These are phyloP conservation scores for Polyporus tsugae DNA, from an alignment of 1,284 basidiomycete genomes.

Conservation along the genomic window DNA sequence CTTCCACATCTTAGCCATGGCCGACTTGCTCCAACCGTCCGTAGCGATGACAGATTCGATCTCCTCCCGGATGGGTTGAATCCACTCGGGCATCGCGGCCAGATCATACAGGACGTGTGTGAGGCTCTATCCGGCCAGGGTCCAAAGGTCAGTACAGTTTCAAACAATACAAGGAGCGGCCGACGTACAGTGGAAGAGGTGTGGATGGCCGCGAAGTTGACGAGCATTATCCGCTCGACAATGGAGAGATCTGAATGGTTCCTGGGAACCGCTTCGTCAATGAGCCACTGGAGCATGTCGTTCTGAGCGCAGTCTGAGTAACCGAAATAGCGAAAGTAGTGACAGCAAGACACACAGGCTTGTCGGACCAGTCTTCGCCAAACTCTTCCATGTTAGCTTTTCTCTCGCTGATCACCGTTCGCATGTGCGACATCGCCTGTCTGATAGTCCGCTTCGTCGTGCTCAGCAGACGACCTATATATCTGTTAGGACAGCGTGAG, in stretches of 20 bases:
- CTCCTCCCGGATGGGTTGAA: slow-evolving; percentile 56
- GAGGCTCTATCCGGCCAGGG: slow-evolving; percentile 40
- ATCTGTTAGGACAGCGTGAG: background rate
- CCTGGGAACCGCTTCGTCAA: slow-evolving; percentile 36
- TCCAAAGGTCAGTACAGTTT: background rate
- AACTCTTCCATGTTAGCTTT: slow-evolving; percentile 10
- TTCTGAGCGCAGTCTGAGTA: slow-evolving; percentile 25
- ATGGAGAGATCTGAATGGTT: slow-evolving; percentile 29
- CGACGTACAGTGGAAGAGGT: slow-evolving; percentile 41
- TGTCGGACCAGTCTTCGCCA: slow-evolving; percentile 18
- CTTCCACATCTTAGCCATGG: slow-evolving; percentile 54
- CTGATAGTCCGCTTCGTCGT: background rate
- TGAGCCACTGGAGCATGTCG: slow-evolving; percentile 39
- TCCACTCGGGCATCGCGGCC: slow-evolving; percentile 48
- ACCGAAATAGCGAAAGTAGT: background rate
- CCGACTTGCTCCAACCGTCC: slow-evolving; percentile 53
- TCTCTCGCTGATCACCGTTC: slow-evolving; percentile 5
- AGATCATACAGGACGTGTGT: slow-evolving; percentile 50
- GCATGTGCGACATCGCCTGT: background rate
- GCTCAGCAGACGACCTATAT: background rate
- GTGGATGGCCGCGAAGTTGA: slow-evolving; percentile 45
- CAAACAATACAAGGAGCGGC: background rate
- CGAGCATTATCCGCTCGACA: slow-evolving; percentile 34
- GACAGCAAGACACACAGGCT: slow-evolving; percentile 11
- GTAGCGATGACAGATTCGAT: slow-evolving; percentile 46